A percentile compares a stretch with the other conserved stretches of the same genome.
phyloP scores from a whole-genome alignment of 129 eudicot genomes.

The Solidago caesia region DNA sequence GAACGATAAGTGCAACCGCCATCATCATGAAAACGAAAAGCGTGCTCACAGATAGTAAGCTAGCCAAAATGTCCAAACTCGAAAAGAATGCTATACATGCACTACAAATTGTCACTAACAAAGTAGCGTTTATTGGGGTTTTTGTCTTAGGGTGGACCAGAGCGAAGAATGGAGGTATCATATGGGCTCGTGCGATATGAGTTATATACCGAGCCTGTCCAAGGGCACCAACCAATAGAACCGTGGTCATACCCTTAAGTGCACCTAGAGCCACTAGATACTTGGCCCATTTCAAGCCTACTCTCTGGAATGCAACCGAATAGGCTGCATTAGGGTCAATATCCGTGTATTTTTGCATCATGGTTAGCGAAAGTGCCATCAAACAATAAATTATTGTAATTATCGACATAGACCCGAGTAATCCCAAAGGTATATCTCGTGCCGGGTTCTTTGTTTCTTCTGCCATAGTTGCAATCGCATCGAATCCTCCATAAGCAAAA shows the following conservation, averaged over 20 bases:
- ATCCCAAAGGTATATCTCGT: constrained; percentile 64
- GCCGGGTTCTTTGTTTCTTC: constrained; percentile 71
- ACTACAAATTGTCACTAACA: constrained; percentile 43
- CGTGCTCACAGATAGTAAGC: constrained; percentile 53
- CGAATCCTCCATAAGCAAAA: constrained; percentile 74
- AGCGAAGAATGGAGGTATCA: constrained; percentile 70
- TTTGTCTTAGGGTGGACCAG: constrained; percentile 60
- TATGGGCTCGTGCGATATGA: constrained; percentile 67
- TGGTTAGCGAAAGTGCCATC: constrained; percentile 60
- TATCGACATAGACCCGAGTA: constrained; percentile 69
- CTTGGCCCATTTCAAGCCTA: constrained; percentile 69
- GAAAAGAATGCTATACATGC: constrained; percentile 55
- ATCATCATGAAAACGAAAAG: constrained; percentile 67
- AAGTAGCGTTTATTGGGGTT: constrained; percentile 58
- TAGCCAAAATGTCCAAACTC: constrained; percentile 51
- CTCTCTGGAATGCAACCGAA: constrained; percentile 50
- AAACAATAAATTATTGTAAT: constrained; percentile 58
- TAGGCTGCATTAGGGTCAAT: constrained; percentile 58
- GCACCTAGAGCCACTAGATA: constrained; percentile 64
- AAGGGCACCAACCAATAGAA: constrained; percentile 48
- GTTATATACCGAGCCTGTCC: constrained; percentile 61
- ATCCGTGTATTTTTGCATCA: constrained; percentile 56
- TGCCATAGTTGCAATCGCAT: constrained; percentile 67
- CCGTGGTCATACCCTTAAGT: constrained; percentile 67
- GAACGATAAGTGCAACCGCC: constrained; percentile 58